These are phyloP conservation scores for Acanthamoeba triangularis DNA, from an alignment of 208 protist species.

Conservation along the genomic window DNA sequence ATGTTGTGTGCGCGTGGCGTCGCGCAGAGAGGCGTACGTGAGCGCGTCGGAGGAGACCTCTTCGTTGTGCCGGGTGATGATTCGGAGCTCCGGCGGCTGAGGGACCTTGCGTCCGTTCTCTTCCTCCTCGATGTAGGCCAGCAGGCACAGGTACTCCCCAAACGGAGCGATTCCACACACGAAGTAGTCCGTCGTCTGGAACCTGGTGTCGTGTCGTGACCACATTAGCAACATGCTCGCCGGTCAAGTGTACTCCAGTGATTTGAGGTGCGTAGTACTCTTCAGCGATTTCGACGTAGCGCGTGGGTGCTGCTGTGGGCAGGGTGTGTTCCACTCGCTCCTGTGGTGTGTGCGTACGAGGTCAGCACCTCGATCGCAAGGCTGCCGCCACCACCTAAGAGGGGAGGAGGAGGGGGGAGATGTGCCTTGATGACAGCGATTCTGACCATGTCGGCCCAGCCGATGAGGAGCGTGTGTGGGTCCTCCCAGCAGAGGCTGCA, in stretches of 20 bases:
- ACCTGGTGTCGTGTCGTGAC: slow-evolving; percentile 32
- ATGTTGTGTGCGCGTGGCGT: slow-evolving; percentile 21
- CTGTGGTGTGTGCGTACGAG: not conserved
- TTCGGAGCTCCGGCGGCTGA: slow-evolving; percentile 89
- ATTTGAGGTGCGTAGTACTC: not conserved
- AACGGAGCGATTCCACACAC: slow-evolving; percentile 91
- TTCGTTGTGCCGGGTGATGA: slow-evolving; percentile 87
- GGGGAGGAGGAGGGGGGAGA: not conserved
- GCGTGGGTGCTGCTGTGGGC: slow-evolving; percentile 1
- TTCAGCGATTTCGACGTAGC: slow-evolving; percentile 70
- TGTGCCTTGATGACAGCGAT: slow-evolving; percentile 85
- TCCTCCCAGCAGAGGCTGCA: slow-evolving; percentile 89
- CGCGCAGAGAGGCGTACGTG: slow-evolving; percentile 79
- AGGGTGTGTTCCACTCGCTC: not conserved
- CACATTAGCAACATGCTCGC: no score
- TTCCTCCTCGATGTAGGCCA: slow-evolving; percentile 88
- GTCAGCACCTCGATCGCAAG: no score
- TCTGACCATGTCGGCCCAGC: slow-evolving; percentile 92
- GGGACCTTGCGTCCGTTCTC: slow-evolving; percentile 77
- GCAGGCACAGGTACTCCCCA: slow-evolving; percentile 87
- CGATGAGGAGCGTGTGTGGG: slow-evolving; percentile 89
- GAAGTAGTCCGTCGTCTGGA: slow-evolving; percentile 89
- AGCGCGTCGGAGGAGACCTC: slow-evolving; percentile 92
- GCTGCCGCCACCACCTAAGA: not conserved
- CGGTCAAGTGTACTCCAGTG: not conserved